phyloP scores from a whole-genome alignment of 164 flowering plant genomes.

The Vitis riparia region DNA sequence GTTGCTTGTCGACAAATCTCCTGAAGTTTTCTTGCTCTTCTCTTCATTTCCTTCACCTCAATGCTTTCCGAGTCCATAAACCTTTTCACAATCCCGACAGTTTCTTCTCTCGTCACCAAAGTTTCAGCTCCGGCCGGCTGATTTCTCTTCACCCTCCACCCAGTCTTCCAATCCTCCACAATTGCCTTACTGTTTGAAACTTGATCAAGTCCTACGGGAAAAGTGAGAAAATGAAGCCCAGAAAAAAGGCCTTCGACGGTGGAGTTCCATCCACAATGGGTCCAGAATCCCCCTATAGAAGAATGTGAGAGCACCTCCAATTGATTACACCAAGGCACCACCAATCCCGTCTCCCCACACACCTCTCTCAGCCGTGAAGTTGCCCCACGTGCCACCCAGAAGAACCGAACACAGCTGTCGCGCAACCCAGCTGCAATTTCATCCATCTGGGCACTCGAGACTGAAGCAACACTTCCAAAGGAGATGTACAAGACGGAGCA shows the following conservation, averaged over 20 bases:
- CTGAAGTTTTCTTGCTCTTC: slow-evolving; percentile 6
- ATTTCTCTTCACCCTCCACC: background rate
- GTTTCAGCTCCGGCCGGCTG: background rate
- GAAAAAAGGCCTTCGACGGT: slow-evolving; percentile 12
- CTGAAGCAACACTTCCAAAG: slow-evolving; percentile 39
- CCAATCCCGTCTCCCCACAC: background rate
- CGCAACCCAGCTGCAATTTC: slow-evolving; percentile 36
- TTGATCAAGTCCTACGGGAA: slow-evolving; percentile 15
- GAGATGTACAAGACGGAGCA: slow-evolving; percentile 44
- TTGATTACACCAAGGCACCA: slow-evolving; percentile 9
- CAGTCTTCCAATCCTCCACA: slow-evolving; percentile 3
- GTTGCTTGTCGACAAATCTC: slow-evolving; percentile 9
- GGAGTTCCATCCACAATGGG: slow-evolving; percentile 11
- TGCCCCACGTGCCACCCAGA: slow-evolving; percentile 25
- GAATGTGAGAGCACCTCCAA: slow-evolving; percentile 1
- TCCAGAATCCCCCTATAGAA: slow-evolving; percentile 10
- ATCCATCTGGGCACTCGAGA: slow-evolving; percentile 33
- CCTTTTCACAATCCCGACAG: slow-evolving; percentile 7
- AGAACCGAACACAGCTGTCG: slow-evolving; percentile 30
- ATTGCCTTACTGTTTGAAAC: background rate
- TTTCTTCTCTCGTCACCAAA: slow-evolving; percentile 14
- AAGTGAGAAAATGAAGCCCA: slow-evolving; percentile 19
- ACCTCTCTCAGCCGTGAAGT: background rate
- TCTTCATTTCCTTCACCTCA: slow-evolving; percentile 15
- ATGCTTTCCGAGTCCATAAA: slow-evolving; percentile 19